These are phyloP conservation scores for Leishmania arabica DNA, from an alignment of 208 protist species.

Conservation along the genomic window DNA sequence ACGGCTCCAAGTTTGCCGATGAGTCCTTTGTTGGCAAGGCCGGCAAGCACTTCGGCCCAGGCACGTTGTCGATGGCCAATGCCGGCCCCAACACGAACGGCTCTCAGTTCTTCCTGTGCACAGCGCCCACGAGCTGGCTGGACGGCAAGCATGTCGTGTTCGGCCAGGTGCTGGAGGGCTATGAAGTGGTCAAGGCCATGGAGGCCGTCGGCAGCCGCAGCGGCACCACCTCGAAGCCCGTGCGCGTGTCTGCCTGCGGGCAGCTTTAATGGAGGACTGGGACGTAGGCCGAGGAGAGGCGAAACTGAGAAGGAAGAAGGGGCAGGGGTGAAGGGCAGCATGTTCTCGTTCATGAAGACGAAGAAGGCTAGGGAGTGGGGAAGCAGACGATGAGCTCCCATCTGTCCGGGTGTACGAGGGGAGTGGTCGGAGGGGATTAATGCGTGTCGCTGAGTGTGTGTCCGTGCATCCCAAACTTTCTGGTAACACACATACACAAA, in stretches of 20 bases:
- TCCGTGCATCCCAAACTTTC: not conserved
- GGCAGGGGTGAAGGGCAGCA: not conserved
- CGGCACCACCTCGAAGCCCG: conserved; percentile 56
- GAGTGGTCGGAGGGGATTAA: not conserved
- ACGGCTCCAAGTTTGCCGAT: conserved; percentile 59
- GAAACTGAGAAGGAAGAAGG: not conserved
- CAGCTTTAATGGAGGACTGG: conserved; percentile 46
- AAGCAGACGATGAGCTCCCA: not conserved
- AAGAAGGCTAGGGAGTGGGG: not conserved
- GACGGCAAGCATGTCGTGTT: conserved; percentile 98
- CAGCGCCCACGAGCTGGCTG: conserved; percentile 77
- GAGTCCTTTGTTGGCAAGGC: conserved; percentile 59
- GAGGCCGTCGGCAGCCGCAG: conserved; percentile 68
- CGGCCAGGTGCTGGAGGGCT: conserved; percentile 91
- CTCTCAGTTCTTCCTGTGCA: conserved; percentile 94
- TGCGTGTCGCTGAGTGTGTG: not conserved
- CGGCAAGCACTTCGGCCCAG: conserved; percentile 66
- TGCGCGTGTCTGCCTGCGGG: conserved; percentile 68
- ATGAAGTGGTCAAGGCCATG: conserved; percentile 86
- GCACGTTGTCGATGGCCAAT: conserved; percentile 92
- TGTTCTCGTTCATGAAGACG: not conserved
- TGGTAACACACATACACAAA: not conserved
- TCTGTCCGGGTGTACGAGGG: not conserved
- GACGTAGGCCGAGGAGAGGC: not conserved
- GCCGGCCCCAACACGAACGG: conserved; percentile 93